Evolutionary conservation across 2,329 filamentous ascomycete species (phyloP).

Genomic region (Trichoderma aggressivum): DNA sequence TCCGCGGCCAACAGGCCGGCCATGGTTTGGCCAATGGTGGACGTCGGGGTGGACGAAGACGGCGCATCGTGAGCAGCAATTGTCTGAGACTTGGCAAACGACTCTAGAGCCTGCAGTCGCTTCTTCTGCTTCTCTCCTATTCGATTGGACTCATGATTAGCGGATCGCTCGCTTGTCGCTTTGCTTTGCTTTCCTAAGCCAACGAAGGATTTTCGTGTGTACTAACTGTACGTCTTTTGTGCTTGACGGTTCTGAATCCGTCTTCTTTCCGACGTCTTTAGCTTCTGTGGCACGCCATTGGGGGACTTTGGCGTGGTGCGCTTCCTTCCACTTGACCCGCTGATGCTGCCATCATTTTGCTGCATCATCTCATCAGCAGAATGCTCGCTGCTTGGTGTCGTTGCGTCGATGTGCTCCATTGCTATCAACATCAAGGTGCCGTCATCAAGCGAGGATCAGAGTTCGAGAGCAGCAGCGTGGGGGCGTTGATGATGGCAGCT

Average conservation of each 20-base stretch:
- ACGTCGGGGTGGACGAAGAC: neutral
- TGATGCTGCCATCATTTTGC: neutral
- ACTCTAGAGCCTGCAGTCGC: slow-evolving; percentile 28
- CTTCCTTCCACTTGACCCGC: neutral
- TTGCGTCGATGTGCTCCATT: neutral
- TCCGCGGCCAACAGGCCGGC: neutral
- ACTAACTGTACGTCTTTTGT: slow-evolving; percentile 54
- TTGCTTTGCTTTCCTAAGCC: neutral
- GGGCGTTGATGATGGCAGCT: slow-evolving; percentile 5
- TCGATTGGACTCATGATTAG: neutral
- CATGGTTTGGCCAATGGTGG: neutral
- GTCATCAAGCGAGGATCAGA: neutral
- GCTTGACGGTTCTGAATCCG: slow-evolving; percentile 29
- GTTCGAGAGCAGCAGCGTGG: neutral
- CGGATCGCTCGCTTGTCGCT: neutral
- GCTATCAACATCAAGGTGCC: neutral
- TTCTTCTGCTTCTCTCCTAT: slow-evolving; percentile 30
- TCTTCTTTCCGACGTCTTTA: slow-evolving; percentile 24
- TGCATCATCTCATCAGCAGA: neutral
- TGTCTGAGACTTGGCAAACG: neutral
- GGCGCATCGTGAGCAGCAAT: neutral
- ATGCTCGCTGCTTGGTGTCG: neutral
- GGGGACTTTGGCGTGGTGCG: neutral
- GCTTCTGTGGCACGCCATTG: neutral
- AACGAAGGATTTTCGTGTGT: neutral